phyloP scores from a whole-genome alignment of 75 land plant genomes.

The Cupressus sempervirens region DNA sequence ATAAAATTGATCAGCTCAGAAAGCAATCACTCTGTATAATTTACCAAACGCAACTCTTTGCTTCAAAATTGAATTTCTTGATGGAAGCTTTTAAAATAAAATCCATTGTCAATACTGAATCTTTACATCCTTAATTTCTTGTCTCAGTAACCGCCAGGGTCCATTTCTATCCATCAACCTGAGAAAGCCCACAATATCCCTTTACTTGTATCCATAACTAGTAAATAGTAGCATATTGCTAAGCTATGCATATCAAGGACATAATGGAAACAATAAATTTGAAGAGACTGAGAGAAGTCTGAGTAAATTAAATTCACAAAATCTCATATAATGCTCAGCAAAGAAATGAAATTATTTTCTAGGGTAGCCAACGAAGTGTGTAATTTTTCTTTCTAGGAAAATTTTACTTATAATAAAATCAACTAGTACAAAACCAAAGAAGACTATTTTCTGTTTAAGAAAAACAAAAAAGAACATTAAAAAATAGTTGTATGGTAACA shows the following conservation, averaged over 20 bases:
- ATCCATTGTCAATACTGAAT: slow-evolving; percentile 10
- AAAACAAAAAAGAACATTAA: not conserved
- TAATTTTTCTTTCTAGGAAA: not conserved
- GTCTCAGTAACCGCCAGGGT: slow-evolving; percentile 81
- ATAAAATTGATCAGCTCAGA: not conserved
- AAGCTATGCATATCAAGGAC: not conserved
- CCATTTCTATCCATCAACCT: slow-evolving; percentile 53
- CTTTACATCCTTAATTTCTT: slow-evolving; percentile 19
- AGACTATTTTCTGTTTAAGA: not conserved
- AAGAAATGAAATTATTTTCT: not conserved
- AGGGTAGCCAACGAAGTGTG: not conserved
- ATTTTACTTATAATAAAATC: not conserved
- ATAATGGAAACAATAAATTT: not conserved
- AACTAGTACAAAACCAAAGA: not conserved
- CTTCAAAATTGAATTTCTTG: not conserved
- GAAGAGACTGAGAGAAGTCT: not conserved
- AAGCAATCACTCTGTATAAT: not conserved
- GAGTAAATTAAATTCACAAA: not conserved
- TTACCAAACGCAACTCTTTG: not conserved
- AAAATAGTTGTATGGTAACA: not conserved
- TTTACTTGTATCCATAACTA: not conserved
- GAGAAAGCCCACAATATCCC: slow-evolving; percentile 13
- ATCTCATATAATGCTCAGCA: not conserved
- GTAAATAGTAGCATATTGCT: not conserved
- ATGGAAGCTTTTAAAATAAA: not conserved